Conservation (phyloP, 2,329 filamentous ascomycete genomes). For the Pyrenophora teres region DNA sequence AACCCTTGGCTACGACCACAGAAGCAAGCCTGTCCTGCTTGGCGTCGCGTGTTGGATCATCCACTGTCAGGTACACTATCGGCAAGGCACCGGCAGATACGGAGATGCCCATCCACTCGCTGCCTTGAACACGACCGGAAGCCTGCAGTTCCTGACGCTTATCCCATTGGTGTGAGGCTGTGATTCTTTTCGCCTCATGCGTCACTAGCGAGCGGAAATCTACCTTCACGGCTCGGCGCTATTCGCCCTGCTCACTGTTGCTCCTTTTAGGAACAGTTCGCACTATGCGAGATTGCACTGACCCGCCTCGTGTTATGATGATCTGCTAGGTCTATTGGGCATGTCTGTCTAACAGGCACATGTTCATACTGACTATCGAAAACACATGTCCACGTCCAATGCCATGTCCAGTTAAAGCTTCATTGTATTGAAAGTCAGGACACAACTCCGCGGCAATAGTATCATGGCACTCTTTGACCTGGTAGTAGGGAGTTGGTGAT, state of each 20-base stretch:
- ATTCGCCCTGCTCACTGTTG: no score
- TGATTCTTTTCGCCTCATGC: not conserved
- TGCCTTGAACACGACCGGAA: not conserved
- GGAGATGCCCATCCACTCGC: not conserved
- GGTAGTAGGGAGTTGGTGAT: not conserved
- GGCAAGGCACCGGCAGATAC: no score
- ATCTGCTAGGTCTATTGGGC: constrained; percentile 2
- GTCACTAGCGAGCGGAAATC: not conserved
- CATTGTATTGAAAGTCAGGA: not conserved
- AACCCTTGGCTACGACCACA: no score
- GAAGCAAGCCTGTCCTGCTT: no score
- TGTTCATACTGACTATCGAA: constrained; percentile 2
- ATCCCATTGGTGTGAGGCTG: not conserved
- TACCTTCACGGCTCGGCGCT: not conserved
- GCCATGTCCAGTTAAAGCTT: not conserved
- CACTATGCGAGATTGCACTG: not conserved
- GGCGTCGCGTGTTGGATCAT: no score
- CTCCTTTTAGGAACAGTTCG: not conserved
- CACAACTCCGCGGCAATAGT: no score
- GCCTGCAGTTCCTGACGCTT: not conserved
- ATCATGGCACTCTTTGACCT: not conserved
- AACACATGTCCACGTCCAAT: not conserved
- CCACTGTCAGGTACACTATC: no score
- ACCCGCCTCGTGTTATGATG: not conserved
- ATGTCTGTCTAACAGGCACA: not conserved